phyloP scores from a whole-genome alignment of 140 eudicot genomes.

The Flaveria floridana region DNA sequence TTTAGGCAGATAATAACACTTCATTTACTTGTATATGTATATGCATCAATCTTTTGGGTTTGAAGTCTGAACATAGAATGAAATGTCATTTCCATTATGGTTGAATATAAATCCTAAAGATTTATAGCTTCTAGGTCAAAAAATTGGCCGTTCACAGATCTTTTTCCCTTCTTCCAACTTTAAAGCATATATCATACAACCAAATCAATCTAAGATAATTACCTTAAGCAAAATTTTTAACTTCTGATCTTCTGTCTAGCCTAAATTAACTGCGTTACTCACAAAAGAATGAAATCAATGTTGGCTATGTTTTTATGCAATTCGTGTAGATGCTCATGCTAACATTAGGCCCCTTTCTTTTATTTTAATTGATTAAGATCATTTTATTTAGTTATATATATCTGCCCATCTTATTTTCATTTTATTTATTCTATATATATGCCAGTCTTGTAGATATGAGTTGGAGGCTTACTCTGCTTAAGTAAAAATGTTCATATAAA shows the following conservation, averaged over 20 bases:
- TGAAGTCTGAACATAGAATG: background rate
- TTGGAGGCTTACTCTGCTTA: conserved; percentile 14
- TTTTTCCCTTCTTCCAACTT: background rate
- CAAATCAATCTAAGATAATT: background rate
- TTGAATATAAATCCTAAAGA: background rate
- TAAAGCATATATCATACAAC: background rate
- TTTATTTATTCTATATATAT: background rate
- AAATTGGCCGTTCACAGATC: background rate
- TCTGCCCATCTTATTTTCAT: background rate
- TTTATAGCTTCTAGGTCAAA: conserved; percentile 20
- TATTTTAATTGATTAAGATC: background rate
- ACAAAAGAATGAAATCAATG: conserved; percentile 14
- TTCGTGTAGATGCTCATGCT: background rate
- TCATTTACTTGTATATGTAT: background rate
- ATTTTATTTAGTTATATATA: background rate
- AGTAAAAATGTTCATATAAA: background rate
- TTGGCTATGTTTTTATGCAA: conserved; percentile 2
- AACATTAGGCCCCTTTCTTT: background rate
- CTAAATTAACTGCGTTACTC: background rate
- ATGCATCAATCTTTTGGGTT: background rate
- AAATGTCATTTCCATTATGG: conserved; percentile 8
- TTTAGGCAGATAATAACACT: background rate
- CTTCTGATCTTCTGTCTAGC: background rate
- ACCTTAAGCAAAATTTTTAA: background rate
- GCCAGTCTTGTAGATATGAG: background rate